Evolutionary conservation across 2,329 filamentous ascomycete genomes (phyloP).

Genomic region (Grosmannia serpens): DNA sequence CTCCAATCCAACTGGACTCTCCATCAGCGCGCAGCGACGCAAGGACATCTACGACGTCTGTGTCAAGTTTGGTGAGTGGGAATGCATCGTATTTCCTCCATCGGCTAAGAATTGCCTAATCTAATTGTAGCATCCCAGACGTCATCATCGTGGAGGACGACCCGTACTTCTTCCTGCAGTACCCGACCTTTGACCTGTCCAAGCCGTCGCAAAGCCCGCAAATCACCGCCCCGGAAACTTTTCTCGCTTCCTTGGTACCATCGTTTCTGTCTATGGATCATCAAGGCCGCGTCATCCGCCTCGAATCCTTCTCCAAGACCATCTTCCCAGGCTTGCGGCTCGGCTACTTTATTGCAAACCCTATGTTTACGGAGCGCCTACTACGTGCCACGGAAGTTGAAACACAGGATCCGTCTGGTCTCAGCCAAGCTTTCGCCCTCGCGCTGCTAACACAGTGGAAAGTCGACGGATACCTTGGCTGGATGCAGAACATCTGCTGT

Average conservation of each 20-base stretch:
- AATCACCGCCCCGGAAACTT: constrained; percentile 2
- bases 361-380: constrained; percentile 18
- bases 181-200: constrained; percentile 8
- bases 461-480: constrained; percentile 61
- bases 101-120: no score
- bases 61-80: constrained; percentile 16
- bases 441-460: constrained; percentile 50
- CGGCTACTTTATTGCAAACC: constrained; percentile 47
- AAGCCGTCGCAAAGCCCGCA: neutral
- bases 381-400: constrained; percentile 31
- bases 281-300: constrained; percentile 32
- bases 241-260: constrained; percentile 12
- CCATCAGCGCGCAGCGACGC: constrained; percentile 44
- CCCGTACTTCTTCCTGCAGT: constrained; percentile 28
- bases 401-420: constrained; percentile 57
- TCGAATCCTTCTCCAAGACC: constrained; percentile 66
- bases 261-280: constrained; percentile 16
- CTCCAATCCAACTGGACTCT: constrained; percentile 60
- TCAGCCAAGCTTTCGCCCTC: constrained; percentile 38
- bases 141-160: constrained; percentile 58
- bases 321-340: constrained; percentile 51
- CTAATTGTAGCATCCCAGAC: no score
- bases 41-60: constrained; percentile 41
- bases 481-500: constrained; percentile 57
- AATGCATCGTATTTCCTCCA: no score